A percentile compares a stretch with the other conserved stretches of the same genome.
Conservation (phyloP, 139 green algal species). For the Coccomyxa sp. region DNA sequence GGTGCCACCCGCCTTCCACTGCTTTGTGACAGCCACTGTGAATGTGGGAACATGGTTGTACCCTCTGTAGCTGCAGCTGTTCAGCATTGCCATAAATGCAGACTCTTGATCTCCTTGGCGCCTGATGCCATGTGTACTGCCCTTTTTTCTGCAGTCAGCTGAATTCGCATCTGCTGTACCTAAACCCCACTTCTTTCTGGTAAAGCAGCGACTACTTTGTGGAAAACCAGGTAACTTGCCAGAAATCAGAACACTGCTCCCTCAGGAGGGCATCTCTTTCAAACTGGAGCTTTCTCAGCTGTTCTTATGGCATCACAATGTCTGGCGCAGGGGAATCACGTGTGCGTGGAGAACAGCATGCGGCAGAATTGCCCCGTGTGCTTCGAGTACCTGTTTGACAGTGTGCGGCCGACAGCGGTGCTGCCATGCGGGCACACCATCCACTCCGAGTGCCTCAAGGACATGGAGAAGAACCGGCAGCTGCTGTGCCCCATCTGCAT, state of each 20-base stretch:
- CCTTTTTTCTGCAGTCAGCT: too few species aligned
- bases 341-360: conserved; percentile 89
- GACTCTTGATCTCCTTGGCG: too few species aligned
- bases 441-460: conserved; percentile 69
- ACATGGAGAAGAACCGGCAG: conserved; percentile 11
- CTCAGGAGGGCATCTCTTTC: too few species aligned
- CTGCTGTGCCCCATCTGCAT: conserved; percentile 69
- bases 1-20: conserved; percentile 7
- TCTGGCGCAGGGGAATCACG: conserved; percentile 61
- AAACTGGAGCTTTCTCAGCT: too few species aligned
- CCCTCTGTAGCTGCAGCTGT: background rate
- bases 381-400: conserved; percentile 93
- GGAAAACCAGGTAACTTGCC: too few species aligned
- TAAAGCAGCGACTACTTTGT: too few species aligned
- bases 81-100: background rate
- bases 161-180: too few species aligned
- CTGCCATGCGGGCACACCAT: conserved; percentile 92
- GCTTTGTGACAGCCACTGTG: background rate
- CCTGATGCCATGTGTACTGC: too few species aligned
- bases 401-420: conserved; percentile 72
- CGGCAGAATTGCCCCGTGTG: conserved; percentile 83
- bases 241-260: too few species aligned
- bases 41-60: background rate
- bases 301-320: background rate
- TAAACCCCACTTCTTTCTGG: too few species aligned